phyloP scores from a whole-genome alignment of 2,329 filamentous ascomycete species.

The Madurella fahalii region DNA sequence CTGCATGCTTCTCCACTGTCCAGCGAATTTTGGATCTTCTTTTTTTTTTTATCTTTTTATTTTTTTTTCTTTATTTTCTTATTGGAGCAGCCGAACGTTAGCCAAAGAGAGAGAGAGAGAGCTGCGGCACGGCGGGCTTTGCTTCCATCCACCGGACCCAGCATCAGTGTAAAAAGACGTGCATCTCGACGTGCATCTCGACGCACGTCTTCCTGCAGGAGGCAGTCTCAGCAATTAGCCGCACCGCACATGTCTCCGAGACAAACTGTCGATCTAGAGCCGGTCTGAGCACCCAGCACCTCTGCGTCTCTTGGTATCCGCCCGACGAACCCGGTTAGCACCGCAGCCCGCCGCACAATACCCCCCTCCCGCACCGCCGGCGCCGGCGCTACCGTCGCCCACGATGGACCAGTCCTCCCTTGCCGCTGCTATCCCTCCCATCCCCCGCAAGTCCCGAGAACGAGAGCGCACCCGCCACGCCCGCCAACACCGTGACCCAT shows the following conservation, averaged over 20 bases:
- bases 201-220: constrained; percentile 16
- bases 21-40: not conserved
- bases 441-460: constrained; percentile 26
- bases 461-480: constrained; percentile 19
- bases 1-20: not conserved
- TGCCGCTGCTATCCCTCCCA: constrained; percentile 20
- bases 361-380: constrained; percentile 9
- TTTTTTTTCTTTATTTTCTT: too few species aligned
- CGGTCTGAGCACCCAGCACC: not conserved
- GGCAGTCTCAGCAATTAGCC: constrained; percentile 21
- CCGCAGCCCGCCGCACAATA: constrained; percentile 13
- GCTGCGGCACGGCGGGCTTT: too few species aligned
- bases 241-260: constrained; percentile 15
- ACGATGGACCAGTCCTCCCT: constrained; percentile 24
- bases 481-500: constrained; percentile 11
- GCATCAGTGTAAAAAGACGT: not conserved
- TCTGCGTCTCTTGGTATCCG: constrained; percentile 7
- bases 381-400: constrained; percentile 16
- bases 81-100: not conserved
- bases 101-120: not conserved
- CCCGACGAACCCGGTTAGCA: constrained; percentile 16
- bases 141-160: not conserved
- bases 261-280: constrained; percentile 6
- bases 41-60: too few species aligned
- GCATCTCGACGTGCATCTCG: not conserved